Base-by-base conservation (phyloP, 2,329 filamentous ascomycete species). In the Pseudopyrenochaeta lycopersici region DNA sequence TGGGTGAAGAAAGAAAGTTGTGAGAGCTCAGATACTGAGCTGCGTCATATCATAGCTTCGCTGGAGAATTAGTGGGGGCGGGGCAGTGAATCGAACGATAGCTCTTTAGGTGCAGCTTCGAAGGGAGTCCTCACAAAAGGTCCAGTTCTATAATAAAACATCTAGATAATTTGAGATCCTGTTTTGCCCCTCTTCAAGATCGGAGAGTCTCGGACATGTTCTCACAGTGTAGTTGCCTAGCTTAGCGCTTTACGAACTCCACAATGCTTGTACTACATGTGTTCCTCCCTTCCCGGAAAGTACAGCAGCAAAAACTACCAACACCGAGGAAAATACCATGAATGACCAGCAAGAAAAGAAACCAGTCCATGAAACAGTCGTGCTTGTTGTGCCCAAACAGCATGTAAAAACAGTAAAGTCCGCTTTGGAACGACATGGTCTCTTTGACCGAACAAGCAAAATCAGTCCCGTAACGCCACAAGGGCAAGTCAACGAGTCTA, bases 361-460 rank as follows among this genome's bases (percentile, higher is more conserved):
- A 7, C n/a, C 23, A 32, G 21, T 17, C 4, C 20, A 35, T 10
- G 20, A 29, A 9, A 55, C 12, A 32, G 41, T 64, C 1, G 51
- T 48, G 2, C 23, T 76, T 4, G 2, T 72, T 1, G 76, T 77
- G 1, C 70, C 75, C 1, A 62, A 59, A 20, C 23, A 53, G 9
- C 61, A 72, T 11, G 76, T 79, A 31, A 79, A 79, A 48, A 60
- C 43, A 2, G 72, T 77, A 0, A 80, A 80, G 42, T 60, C 63
- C 1, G 67, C 67, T 2, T 54, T 80, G n/a, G 76, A 79, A 53
- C 44, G 46, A 9, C 42, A 46, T 6, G 63, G 60, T 7, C 33
- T 54, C n/a, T 54, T 77, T 1, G 68, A 77, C 33, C 66, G 61
- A 21, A 56, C 40, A 3, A 54, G 41, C 35, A 75, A 70, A 40